Percentiles rank a stretch among this genome's conserved stretches.
Conservation (phyloP, 2,329 filamentous ascomycete species). For the Apiospora sp. region DNA sequence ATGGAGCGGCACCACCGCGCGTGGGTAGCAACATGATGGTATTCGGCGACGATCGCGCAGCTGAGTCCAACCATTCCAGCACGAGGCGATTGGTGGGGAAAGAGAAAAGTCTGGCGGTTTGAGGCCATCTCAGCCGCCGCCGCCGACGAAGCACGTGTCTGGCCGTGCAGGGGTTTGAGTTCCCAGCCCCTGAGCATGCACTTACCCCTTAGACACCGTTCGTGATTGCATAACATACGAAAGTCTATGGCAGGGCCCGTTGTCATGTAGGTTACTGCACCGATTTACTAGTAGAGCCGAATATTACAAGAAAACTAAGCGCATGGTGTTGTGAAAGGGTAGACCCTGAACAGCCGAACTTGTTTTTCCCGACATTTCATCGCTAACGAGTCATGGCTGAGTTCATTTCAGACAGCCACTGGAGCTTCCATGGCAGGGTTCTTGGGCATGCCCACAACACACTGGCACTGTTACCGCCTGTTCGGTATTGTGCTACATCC, state of each 20-base stretch:
- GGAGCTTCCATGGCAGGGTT: no score
- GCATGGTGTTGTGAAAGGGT: not conserved
- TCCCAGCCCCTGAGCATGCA: not conserved
- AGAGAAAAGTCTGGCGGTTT: not conserved
- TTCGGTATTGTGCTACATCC: no score
- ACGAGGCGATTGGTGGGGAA: not conserved
- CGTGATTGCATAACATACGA: not conserved
- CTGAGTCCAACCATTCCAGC: constrained; percentile 17
- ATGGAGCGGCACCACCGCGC: not conserved
- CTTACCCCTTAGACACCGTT: not conserved
- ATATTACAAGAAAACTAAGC: not conserved
- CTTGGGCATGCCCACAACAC: no score
- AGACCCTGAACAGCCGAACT: not conserved
- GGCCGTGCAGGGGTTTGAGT: not conserved
- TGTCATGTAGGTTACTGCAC: not conserved
- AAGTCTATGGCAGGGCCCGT: not conserved
- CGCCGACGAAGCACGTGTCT: constrained; percentile 3
- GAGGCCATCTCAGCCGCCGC: not conserved
- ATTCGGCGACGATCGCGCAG: not conserved
- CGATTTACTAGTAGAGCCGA: no score
- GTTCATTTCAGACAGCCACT: no score
- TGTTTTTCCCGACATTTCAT: not conserved
- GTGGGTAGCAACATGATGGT: not conserved
- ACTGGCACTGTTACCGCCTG: no score
- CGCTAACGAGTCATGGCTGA: not conserved